Evolutionary conservation across 768 basidiomycete genomes (phyloP).

Genomic region (Psilocybe sp.): DNA sequence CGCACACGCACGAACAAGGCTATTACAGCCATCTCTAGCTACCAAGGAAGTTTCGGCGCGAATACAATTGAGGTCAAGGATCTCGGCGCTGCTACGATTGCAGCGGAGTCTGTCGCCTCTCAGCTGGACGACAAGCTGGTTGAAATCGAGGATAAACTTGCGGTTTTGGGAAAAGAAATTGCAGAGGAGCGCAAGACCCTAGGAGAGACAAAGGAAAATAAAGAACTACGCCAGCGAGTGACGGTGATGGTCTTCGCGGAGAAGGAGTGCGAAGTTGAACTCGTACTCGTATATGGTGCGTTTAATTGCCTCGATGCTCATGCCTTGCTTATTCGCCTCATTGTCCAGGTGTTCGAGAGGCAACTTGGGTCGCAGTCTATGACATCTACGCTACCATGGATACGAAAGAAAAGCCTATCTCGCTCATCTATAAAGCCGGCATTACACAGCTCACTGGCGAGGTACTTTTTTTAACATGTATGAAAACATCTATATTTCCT

Average conservation of each 20-base stretch:
- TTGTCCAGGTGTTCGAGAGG: constrained; percentile 12
- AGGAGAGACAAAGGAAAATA: constrained; percentile 8
- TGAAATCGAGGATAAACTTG: no score
- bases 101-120: constrained; percentile 21
- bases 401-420: constrained; percentile 23
- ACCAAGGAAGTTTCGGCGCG: constrained; percentile 23
- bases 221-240: constrained; percentile 14
- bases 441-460: constrained; percentile 39
- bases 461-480: constrained; percentile 23
- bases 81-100: constrained; percentile 15
- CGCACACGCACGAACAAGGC: constrained; percentile 21
- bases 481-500: no score
- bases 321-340: background rate
- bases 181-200: constrained; percentile 16
- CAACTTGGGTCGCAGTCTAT: constrained; percentile 33
- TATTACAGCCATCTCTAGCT: constrained; percentile 21
- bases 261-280: constrained; percentile 23
- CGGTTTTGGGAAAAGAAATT: background rate
- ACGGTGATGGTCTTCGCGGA: constrained; percentile 25
- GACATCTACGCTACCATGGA: constrained; percentile 36
- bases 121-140: constrained; percentile 23
- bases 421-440: constrained; percentile 35
- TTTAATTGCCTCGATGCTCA: background rate
- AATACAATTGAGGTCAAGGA: constrained; percentile 18
- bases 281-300: constrained; percentile 31